Evolutionary conservation across 2,329 filamentous ascomycete species (phyloP), one percentile per base, ranked within the genome.

Genomic region (Cytospora mali): DNA sequence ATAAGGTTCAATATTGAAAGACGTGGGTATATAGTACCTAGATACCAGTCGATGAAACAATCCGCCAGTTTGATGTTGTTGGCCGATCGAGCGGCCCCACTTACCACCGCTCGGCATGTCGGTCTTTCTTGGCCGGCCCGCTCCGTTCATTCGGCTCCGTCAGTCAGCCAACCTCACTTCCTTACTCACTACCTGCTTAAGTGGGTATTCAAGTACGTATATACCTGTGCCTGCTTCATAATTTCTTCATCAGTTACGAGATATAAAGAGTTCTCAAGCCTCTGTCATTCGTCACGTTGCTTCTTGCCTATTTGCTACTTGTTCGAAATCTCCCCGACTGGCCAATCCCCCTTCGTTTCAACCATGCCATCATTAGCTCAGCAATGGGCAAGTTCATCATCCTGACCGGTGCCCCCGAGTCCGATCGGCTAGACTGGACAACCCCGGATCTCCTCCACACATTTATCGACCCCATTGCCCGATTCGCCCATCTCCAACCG

Each of bases 361-460:
- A 46, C 10, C 10, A 58, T 53, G 49, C 50, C 25, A n/a, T 6
- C 25, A 25, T 49, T 9, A 18, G 13, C 16, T 18, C 51, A 39
- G 57, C 42, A 25, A 76, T 76, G 75, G 58, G 62, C 33, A 76
- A 69, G 61, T 53, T 75, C 25, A 53, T 78, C 9, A 70, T 78
- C 28, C 68, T 77, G 52, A 61, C 74, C 14, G 89, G 89, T 27
- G 87, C 88, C n/a, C 89, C 89, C 2, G 74, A 80, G 35, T 71
- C 75, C 31, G 75, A 74, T 11, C 74, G 77, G 27, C 77, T 92
- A 25, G 73, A 80, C 48, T 90, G 88, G 84, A 72, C 80, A 52
- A 72, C 81, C 14, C 68, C 74, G 1, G 69, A 72, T n/a, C 78
- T 91, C 46, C 74, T 87, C 21, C 70, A 79, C 9, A 71, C 72